Percentiles rank a stretch among this genome's conserved stretches.
These are phyloP conservation scores for Zea mays DNA, from an alignment of 176 grass and related monocot species.

Conservation along the genomic window Zm-B73-REFERENCE-NAM-5.0 NC_050096.1:22841001-22841500, in stretches of 20 bases:
- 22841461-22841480: not conserved
- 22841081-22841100: not conserved
- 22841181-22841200: no score
- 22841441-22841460: not conserved
- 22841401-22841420: no score
- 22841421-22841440: no score
- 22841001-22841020: not conserved
- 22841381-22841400: no score
- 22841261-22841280: not conserved
- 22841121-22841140: not conserved
- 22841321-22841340: no score
- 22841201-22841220: no score
- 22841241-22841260: not conserved
- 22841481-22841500: not conserved
- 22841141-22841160: no score
- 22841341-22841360: no score
- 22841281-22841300: no score
- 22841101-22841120: not conserved
- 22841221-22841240: no score
- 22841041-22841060: not conserved
- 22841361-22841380: no score
- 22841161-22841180: not conserved
- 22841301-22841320: no score
- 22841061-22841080: not conserved
- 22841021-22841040: not conserved